Conservation (phyloP, 345 rosid genomes). For the Adansonia digitata region DNA sequence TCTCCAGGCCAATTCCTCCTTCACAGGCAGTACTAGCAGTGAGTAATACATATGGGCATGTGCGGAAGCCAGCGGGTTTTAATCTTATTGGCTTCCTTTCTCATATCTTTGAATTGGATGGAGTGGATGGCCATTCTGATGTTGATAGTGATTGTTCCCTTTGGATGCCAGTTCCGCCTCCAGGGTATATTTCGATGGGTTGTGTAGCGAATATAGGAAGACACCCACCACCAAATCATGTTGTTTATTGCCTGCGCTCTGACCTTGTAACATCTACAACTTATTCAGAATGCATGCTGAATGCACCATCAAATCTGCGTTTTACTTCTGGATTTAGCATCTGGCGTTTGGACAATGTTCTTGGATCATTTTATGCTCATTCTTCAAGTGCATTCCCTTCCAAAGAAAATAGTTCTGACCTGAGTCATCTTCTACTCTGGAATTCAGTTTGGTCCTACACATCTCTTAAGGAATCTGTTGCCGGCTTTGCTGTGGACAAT, state of each 20-base stretch:
- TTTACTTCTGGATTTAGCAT: conserved; percentile 79
- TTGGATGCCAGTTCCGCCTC: conserved; percentile 96
- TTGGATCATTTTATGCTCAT: conserved; percentile 89
- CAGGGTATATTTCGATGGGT: conserved; percentile 81
- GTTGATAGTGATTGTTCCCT: conserved; percentile 64
- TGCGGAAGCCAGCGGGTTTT: conserved; percentile 78
- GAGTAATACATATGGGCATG: conserved; percentile 91
- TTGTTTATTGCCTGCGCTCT: conserved; percentile 84
- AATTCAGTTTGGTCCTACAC: conserved; percentile 48
- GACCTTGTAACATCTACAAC: conserved; percentile 88
- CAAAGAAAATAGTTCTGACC: conserved; percentile 46
- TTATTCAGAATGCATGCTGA: conserved; percentile 79
- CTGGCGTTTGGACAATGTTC: conserved; percentile 89
- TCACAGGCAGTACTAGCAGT: conserved; percentile 94
- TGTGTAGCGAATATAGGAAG: conserved; percentile 82
- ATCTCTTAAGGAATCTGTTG: conserved; percentile 34
- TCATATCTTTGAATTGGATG: conserved; percentile 45
- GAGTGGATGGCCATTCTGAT: conserved; percentile 31
- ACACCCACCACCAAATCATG: conserved; percentile 74
- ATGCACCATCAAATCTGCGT: conserved; percentile 35
- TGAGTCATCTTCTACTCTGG: conserved; percentile 77
- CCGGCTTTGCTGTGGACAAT: conserved; percentile 27
- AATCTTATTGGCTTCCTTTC: conserved; percentile 61
- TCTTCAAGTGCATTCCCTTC: conserved; percentile 59
- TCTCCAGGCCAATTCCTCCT: conserved; percentile 91